Evolutionary conservation across 106 monocot genomes (phyloP).

Genomic region (Apostasia shenzhenica): DNA sequence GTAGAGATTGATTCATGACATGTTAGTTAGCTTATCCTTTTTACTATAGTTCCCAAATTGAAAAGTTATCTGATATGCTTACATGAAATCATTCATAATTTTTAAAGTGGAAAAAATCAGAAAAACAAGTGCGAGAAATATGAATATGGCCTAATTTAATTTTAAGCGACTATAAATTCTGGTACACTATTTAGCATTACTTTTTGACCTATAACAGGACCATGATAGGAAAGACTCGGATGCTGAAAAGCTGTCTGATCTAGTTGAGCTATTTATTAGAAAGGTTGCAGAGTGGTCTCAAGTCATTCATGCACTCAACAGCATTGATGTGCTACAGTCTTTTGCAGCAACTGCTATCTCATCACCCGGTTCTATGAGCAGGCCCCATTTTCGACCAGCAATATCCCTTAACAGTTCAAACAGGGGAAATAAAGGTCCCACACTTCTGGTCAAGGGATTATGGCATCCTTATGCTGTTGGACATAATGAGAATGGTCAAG

Average conservation of each 20-base stretch:
- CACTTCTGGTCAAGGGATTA: constrained; percentile 61
- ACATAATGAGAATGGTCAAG: constrained; percentile 46
- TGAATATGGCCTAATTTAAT: no score
- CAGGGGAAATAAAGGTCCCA: constrained; percentile 17
- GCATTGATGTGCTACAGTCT: constrained; percentile 79
- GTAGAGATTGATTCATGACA: no score
- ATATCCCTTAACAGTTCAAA: constrained; percentile 8
- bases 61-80: no score
- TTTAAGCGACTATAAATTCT: no score
- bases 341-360: constrained; percentile 47
- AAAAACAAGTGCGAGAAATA: no score
- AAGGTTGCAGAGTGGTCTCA: constrained; percentile 65
- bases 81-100: no score
- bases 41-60: no score
- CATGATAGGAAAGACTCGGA: constrained; percentile 57
- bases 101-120: no score
- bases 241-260: constrained; percentile 55
- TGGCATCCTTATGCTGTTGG: constrained; percentile 95
- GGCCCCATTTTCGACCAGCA: constrained; percentile 47
- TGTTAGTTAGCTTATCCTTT: no score
- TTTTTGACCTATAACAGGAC: constrained; percentile 41
- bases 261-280: constrained; percentile 52
- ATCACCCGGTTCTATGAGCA: constrained; percentile 52
- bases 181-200: background rate
- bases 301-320: constrained; percentile 55